Conservation (phyloP, 352 stramenopile species). For the Phytophthora tentaculata region DNA sequence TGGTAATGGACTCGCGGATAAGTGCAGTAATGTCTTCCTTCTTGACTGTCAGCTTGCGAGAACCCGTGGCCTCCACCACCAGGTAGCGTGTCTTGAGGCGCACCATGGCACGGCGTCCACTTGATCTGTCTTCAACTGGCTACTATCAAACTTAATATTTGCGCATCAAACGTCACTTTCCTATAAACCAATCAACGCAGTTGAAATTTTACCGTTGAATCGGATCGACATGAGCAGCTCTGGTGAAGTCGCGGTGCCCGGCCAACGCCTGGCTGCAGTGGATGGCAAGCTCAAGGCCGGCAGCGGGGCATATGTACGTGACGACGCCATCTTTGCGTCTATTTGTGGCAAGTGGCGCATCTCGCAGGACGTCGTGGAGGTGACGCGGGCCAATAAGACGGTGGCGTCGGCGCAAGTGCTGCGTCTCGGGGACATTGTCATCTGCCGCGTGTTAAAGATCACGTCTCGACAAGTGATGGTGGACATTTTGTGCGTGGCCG, state of each 20-base stretch:
- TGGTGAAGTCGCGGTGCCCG: conserved; percentile 54
- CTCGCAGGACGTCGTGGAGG: conserved; percentile 48
- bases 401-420: conserved; percentile 79
- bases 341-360: conserved; percentile 60
- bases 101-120: conserved; percentile 49
- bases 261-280: conserved; percentile 55
- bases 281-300: conserved; percentile 49
- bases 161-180: not conserved
- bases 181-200: conserved; percentile 20
- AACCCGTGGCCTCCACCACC: conserved; percentile 59
- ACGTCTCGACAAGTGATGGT: conserved; percentile 77
- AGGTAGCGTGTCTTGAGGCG: conserved; percentile 82
- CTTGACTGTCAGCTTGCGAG: conserved; percentile 55
- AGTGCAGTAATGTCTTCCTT: conserved; percentile 62
- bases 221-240: conserved; percentile 31
- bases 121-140: not conserved
- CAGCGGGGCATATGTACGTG: conserved; percentile 57
- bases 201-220: conserved; percentile 13
- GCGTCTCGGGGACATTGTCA: conserved; percentile 64
- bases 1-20: conserved; percentile 71
- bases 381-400: conserved; percentile 56
- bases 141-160: conserved; percentile 6
- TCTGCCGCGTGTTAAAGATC: conserved; percentile 74
- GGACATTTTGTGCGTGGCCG: conserved; percentile 75
- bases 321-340: conserved; percentile 76